phyloP scores from a whole-genome alignment of 208 protist genomes.

The Trypanosoma scelopori region DNA sequence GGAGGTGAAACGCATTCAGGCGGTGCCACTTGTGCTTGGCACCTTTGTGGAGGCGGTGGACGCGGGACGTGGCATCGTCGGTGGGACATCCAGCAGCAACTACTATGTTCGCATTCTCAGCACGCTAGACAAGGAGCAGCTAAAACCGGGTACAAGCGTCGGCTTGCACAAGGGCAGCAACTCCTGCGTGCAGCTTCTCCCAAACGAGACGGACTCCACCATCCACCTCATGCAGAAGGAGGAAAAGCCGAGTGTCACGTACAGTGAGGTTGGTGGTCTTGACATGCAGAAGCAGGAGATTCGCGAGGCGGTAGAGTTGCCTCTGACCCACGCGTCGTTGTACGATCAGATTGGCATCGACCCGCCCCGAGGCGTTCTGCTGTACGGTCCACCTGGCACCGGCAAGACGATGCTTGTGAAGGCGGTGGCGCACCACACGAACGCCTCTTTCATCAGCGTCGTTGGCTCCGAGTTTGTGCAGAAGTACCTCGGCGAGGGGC shows the following conservation, averaged over 20 bases:
- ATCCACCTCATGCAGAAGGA: constrained; percentile 94
- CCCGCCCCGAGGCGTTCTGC: constrained; percentile 98
- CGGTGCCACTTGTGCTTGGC: constrained; percentile 99
- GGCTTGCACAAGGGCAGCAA: constrained; percentile 99
- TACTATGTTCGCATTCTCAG: constrained; percentile 98
- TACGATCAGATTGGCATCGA: constrained; percentile 99
- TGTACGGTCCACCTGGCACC: constrained; percentile 98
- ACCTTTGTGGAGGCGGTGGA: constrained; percentile 99
- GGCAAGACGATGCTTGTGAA: constrained; percentile 99
- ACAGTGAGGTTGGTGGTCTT: constrained; percentile 98
- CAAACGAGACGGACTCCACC: constrained; percentile 97
- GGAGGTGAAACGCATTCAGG: constrained; percentile 98
- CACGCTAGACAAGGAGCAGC: constrained; percentile 96
- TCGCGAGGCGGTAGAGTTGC: constrained; percentile 99
- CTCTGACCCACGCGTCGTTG: constrained; percentile 98
- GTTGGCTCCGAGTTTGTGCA: constrained; percentile 99
- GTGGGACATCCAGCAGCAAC: constrained; percentile 95
- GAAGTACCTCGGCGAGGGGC: constrained; percentile 99
- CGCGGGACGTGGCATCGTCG: constrained; percentile 93
- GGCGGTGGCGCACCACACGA: constrained; percentile 99
- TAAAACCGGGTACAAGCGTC: constrained; percentile 99
- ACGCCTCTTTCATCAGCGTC: constrained; percentile 98
- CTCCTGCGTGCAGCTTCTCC: constrained; percentile 98
- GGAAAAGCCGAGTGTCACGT: constrained; percentile 95
- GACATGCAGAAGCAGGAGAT: constrained; percentile 99